Base-by-base conservation (phyloP, 192 early-diverging fungal species). In the Entomortierella beljakovae region DNA sequence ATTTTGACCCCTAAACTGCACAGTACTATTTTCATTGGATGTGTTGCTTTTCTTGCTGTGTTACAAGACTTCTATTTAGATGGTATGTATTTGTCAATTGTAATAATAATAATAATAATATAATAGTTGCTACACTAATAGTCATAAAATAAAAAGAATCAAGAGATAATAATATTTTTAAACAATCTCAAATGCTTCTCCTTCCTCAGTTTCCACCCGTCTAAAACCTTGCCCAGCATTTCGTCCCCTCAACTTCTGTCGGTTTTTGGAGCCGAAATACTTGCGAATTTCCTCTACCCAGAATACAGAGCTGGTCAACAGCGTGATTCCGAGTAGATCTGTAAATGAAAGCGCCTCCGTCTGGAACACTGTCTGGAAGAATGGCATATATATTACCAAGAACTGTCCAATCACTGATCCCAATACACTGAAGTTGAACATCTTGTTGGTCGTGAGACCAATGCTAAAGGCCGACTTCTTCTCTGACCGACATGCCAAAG, bases 361-460 rank as follows among this genome's bases (percentile, higher is more conserved):
- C 84, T 97, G 96, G 85, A 99, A 99, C 50, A 99, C 92, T 25
- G 80, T 64, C 82, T 99, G 96, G 80, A 99, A 86, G 64, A 96
- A 93, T 15, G 96, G 94, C 67, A 93, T 52, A 80, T 96, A 96
- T 49, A 97, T 93, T 11, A 97, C 96, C 37, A 93, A 66, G 63
- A 99, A 80, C 71, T 97, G 96, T 3, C 96, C 94, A 18, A 95
- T 23, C 15, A 98, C 81, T 40, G 94, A 96, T 0, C 90, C 88
- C 13, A 83, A 85, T 7, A 94, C 90, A 6, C 96, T 94, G 61
- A 92, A 82, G 71, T 95, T 98, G 82, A 94, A 96, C 87, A 95
- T 93, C 22, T 85, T 86, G 87, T 99, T 99, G 22, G 92, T 90
- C 58, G 92, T 90, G 69, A 95, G 81, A 6, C 97, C 97, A 34